Evolutionary conservation across 768 basidiomycete species (phyloP), one percentile per base, ranked within the genome.

Genomic region (Amanita subjunquillea): DNA sequence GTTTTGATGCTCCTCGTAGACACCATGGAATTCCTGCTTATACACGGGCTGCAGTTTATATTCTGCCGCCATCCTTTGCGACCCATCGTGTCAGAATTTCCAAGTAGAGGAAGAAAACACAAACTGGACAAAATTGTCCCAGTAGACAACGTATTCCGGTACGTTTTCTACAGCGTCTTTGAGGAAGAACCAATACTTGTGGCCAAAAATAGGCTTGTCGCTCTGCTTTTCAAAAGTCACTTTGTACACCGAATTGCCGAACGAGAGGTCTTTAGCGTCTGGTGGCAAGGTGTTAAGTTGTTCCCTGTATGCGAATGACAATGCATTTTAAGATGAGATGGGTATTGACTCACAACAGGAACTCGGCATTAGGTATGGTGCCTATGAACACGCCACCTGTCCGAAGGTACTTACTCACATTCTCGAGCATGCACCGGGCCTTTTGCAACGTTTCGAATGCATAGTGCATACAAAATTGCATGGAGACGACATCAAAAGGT

Each of bases 381-480:
- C 96, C 96, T 50, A 99, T 79, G 61, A 97, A 96, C n/a, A 85
- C 69, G 3, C 96, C 96, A 23, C 94, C 95, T 25, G 76, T 72
- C 29, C 87, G 73, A 42, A 99, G 72, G 74, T 85, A 84, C 43
- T 76, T 69, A 53, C 82, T 79, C 29, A 93, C 94, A 64, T 99
- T 99, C 36, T 82, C 77, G 30, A 99, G 80, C 96, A 99, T 96
- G 65, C 82, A 85, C 30, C 90, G 78, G 23, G 83, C 88, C 63
- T 96, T 96, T 54, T 78, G 72, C 29, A 82, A 78, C n/a, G 78
- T 86, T 66, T 98, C 93, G 65, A 99, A 98, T 6, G 96, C 96
- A 63, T 99, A 98, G 66, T 99, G 96, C 90, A 99, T 97, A 68
- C 96, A 98, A 66, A 99, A 99, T 64, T 99, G 96, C 91, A 97